Evolutionary conservation across 176 grass and related monocot genomes (phyloP), one percentile per base, ranked within the genome.

Genomic region (Raddia distichophylla): DNA sequence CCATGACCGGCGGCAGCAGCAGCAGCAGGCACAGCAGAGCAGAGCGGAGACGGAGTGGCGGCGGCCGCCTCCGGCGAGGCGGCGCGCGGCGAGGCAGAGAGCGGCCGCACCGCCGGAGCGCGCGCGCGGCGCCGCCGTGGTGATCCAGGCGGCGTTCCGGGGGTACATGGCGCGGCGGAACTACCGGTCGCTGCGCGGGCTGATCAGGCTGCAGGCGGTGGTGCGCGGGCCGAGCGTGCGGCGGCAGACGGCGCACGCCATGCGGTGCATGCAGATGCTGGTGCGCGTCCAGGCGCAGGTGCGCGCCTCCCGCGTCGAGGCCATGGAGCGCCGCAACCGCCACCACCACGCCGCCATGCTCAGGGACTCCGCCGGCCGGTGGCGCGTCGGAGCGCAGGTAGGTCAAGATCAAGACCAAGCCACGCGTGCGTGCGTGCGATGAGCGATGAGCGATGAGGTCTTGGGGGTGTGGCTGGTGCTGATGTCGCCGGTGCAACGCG

Each of bases 191-290:
- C 83, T 99, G 50, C 85, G 80, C 1, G 96, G 93, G 11, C 64
- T 99, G 78, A 90, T 99, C 83, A 86, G 96, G 74, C 96, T 99
- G 27, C 91, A 95, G 86, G 86, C 44, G 8, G 84, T 95, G 59
- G 86, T 99, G 85, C 76, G 93, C 0, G 93, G 96, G 7, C 82
- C 83, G 11, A 79, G 80, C 72, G 82, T 99, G 64, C 94, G 92
- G 77, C 87, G 85, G 67, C 96, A 99, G 85, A 95, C 91, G 44
- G 86, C 50, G 58, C 87, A 99, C 79, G 73, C 96, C 43, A 95
- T 99, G 93, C 78, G 86, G 69, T 88, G 80, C 73, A 99, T 99
- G 96, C 96, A 86, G 85, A 91, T 85, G 88, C 87, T 99, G 10
- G 93, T 93, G 51, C 85, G 91, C 80, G 89, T 95, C 52, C 96